These are phyloP conservation scores for Marchantia paleacea DNA, from an alignment of 225 moss, liverwort and hornwort species.

Conservation along the genomic window DNA sequence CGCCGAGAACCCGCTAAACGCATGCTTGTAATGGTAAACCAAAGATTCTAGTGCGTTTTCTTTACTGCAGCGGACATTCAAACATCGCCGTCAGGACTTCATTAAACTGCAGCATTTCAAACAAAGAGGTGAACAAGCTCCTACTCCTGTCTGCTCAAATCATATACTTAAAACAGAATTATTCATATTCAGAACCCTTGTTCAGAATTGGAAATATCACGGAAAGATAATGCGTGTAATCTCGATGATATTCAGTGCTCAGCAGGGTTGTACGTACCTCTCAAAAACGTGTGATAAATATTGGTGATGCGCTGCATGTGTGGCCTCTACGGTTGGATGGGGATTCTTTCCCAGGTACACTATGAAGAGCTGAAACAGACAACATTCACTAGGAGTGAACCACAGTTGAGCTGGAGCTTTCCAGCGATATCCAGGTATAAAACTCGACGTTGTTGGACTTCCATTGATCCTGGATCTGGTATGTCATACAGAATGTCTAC, in stretches of 20 bases:
- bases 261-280: too few species aligned
- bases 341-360: constrained; percentile 11
- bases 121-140: too few species aligned
- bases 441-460: not conserved
- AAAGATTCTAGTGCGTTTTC: constrained; percentile 1
- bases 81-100: too few species aligned
- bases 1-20: constrained; percentile 16
- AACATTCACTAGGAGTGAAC: too few species aligned
- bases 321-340: constrained; percentile 3
- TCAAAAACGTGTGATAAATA: constrained; percentile 5
- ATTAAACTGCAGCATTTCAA: not conserved
- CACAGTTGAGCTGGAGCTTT: too few species aligned
- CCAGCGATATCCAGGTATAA: too few species aligned
- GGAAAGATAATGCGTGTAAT: too few species aligned
- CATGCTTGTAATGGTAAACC: constrained; percentile 17
- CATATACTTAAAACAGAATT: too few species aligned
- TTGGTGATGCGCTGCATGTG: constrained; percentile 9
- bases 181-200: not conserved
- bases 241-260: too few species aligned
- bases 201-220: not conserved
- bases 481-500: not conserved
- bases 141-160: too few species aligned
- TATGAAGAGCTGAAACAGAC: constrained; percentile 7
- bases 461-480: not conserved
- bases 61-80: not conserved